A percentile compares a stretch with the other conserved stretches of the same genome.
Evolutionary conservation across 441 rosid genomes (phyloP).

Genomic region (Aleurites moluccanus): DNA sequence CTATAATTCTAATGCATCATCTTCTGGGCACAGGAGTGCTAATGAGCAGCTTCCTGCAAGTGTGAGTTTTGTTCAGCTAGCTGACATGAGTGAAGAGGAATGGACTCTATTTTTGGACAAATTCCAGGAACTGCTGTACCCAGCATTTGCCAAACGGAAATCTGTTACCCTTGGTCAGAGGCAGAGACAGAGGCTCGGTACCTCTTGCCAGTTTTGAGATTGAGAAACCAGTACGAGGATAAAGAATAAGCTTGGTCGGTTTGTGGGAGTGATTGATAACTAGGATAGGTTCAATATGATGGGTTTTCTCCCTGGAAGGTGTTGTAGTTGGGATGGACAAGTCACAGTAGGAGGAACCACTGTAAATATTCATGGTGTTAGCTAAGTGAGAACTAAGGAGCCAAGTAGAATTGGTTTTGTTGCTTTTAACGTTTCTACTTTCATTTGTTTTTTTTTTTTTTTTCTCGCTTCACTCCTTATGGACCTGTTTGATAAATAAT

Average conservation of each 20-base stretch:
- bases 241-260: conserved; percentile 26
- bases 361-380: conserved; percentile 54
- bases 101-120: conserved; percentile 74
- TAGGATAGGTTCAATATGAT: conserved; percentile 32
- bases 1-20: conserved; percentile 34
- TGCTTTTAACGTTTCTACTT: conserved; percentile 19
- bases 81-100: conserved; percentile 78
- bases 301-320: conserved; percentile 29
- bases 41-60: conserved; percentile 78
- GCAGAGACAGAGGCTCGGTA: conserved; percentile 95
- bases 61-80: conserved; percentile 73
- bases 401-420: conserved; percentile 35
- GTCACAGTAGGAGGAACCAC: conserved; percentile 21
- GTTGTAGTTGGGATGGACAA: conserved; percentile 28
- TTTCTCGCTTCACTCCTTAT: conserved; percentile 11
- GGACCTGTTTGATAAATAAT: conserved; percentile 64
- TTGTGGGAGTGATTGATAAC: conserved; percentile 29
- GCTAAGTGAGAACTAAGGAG: conserved; percentile 28
- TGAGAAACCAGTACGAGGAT: conserved; percentile 20
- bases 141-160: conserved; percentile 71
- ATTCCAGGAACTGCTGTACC: conserved; percentile 64
- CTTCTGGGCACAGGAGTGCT: conserved; percentile 79
- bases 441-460: neutral
- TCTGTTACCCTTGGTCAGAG: conserved; percentile 63
- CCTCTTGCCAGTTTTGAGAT: conserved; percentile 96